A percentile compares a stretch with the other conserved stretches of the same genome.
These are phyloP conservation scores for Heritiera littoralis DNA, from an alignment of 345 rosid genomes.

Conservation along the genomic window DNA sequence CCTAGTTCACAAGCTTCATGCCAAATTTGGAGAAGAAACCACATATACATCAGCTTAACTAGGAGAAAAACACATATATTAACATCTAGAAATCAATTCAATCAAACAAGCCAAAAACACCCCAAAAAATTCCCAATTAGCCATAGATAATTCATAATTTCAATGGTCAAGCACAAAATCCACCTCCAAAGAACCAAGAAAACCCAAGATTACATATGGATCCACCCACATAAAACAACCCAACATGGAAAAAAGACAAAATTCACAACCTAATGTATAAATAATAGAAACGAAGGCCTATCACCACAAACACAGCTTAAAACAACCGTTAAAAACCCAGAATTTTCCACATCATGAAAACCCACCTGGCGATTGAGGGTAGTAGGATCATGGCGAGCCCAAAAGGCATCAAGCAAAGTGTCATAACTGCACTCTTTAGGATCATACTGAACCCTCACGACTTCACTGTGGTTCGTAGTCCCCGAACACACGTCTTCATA, in stretches of 20 bases:
- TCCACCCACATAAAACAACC: not conserved
- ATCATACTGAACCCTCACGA: conserved; percentile 87
- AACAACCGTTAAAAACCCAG: not conserved
- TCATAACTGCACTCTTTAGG: conserved; percentile 73
- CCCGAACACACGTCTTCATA: conserved; percentile 83
- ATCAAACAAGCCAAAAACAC: not conserved
- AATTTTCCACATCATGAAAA: not conserved
- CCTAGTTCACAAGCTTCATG: not conserved
- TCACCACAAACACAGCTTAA: not conserved
- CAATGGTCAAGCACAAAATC: too few relatives aligned
- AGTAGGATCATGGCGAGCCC: conserved; percentile 95
- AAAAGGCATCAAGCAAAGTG: conserved; percentile 70
- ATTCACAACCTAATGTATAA: not conserved
- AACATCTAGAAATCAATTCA: conserved; percentile 2
- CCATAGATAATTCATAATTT: not conserved
- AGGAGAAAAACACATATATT: not conserved
- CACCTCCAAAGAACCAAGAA: not conserved
- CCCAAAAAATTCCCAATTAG: not conserved
- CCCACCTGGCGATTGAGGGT: conserved; percentile 88
- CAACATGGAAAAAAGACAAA: not conserved
- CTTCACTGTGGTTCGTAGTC: conserved; percentile 66
- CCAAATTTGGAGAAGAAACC: not conserved
- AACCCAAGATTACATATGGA: not conserved
- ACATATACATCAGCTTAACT: not conserved
- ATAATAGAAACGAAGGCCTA: not conserved